A percentile compares a stretch with the other conserved stretches of the same genome.
Conservation (phyloP, 2,329 filamentous ascomycete species). For the Diaporthe caulivora region DNA sequence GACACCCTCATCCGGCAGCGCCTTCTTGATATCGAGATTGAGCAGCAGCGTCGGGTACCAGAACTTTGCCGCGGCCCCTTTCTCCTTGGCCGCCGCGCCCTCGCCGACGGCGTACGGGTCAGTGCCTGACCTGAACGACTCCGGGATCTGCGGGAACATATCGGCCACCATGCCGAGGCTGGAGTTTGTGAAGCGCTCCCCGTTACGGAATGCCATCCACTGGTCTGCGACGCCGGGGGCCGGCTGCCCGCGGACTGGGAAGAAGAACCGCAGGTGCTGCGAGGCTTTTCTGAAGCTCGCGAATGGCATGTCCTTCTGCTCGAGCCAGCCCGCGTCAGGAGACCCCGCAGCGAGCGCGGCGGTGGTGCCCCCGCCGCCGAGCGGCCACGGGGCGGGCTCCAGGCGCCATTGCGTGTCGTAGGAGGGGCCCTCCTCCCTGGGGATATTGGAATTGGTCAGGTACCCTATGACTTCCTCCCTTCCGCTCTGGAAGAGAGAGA, state of each 20-base stretch:
- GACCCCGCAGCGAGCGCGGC: conserved; percentile 1
- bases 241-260: conserved; percentile 40
- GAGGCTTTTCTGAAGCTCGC: conserved; percentile 44
- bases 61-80: conserved; percentile 44
- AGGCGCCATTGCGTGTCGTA: conserved; percentile 20
- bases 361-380: background rate
- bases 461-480: conserved; percentile 52
- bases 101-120: conserved; percentile 22
- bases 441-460: conserved; percentile 52
- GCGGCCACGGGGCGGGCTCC: conserved; percentile 12
- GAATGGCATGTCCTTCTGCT: conserved; percentile 26
- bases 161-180: conserved; percentile 69
- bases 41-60: conserved; percentile 85
- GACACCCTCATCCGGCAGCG: conserved; percentile 59
- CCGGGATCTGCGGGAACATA: conserved; percentile 29
- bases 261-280: conserved; percentile 50
- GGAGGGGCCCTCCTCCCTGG: background rate
- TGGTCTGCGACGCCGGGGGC: conserved; percentile 64
- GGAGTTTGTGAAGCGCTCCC: conserved; percentile 73
- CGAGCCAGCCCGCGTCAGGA: conserved; percentile 5
- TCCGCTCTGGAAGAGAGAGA: conserved; percentile 55
- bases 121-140: conserved; percentile 1
- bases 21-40: conserved; percentile 83
- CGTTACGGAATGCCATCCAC: conserved; percentile 74
- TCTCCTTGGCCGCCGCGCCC: background rate